Evolutionary conservation across 2,329 filamentous ascomycete genomes (phyloP).

Genomic region (Cyphellophora europaea): DNA sequence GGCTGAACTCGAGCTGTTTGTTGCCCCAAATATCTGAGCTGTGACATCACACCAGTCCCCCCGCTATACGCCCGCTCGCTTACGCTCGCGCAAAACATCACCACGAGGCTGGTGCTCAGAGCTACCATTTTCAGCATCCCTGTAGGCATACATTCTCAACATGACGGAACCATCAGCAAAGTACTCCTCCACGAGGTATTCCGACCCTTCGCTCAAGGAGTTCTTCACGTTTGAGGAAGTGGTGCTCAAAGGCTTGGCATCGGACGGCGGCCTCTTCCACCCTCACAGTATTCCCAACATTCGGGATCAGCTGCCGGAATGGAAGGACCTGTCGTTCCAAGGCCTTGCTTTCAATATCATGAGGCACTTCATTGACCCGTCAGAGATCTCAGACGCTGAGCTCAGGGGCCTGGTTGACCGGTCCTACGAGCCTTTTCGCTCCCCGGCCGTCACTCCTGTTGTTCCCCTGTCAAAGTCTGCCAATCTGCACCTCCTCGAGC

Average conservation of each 20-base stretch:
- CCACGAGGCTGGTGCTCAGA: too few relatives aligned
- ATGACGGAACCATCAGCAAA: constrained; percentile 2
- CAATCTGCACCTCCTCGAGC: constrained; percentile 77
- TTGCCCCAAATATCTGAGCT: too few relatives aligned
- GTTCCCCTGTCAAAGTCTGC: constrained; percentile 61
- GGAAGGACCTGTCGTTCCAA: constrained; percentile 69
- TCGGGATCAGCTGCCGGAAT: constrained; percentile 57
- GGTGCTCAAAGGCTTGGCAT: constrained; percentile 78
- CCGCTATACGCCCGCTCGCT: too few relatives aligned
- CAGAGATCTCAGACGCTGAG: constrained; percentile 72
- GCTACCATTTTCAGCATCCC: too few relatives aligned
- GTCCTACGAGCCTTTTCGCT: constrained; percentile 84
- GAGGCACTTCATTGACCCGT: constrained; percentile 73
- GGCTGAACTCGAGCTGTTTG: too few relatives aligned
- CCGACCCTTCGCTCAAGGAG: constrained; percentile 8
- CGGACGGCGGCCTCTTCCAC: constrained; percentile 82
- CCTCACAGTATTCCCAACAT: constrained; percentile 68
- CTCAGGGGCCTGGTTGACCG: constrained; percentile 73
- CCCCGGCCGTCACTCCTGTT: constrained; percentile 67
- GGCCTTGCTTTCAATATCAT: constrained; percentile 80
- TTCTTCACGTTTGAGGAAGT: constrained; percentile 86
- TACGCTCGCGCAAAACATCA: too few relatives aligned
- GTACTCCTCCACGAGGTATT: constrained; percentile 13
- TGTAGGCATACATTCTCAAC: too few relatives aligned
- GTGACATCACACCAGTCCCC: too few relatives aligned